Evolutionary conservation across 2,329 filamentous ascomycete species (phyloP).

Genomic region (Penicillium sp.): DNA sequence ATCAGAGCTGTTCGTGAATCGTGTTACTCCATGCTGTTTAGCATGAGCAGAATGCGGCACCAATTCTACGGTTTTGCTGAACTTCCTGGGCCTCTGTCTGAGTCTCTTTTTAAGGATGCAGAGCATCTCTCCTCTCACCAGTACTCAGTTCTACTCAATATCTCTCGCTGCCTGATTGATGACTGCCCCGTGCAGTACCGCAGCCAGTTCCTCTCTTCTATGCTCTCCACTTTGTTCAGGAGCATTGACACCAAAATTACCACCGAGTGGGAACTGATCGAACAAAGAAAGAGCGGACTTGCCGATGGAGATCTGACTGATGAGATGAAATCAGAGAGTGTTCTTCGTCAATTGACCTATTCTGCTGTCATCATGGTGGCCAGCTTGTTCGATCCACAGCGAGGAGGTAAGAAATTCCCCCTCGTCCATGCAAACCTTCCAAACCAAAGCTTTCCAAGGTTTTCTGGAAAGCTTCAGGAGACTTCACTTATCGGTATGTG

Average conservation of each 20-base stretch:
- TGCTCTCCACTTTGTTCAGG: slow-evolving; percentile 74
- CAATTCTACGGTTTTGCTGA: slow-evolving; percentile 89
- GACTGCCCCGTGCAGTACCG: slow-evolving; percentile 79
- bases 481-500: neutral
- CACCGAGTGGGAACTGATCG: slow-evolving; percentile 77
- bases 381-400: slow-evolving; percentile 73
- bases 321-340: slow-evolving; percentile 98
- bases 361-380: slow-evolving; percentile 89
- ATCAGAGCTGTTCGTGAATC: slow-evolving; percentile 87
- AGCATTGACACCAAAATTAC: slow-evolving; percentile 86
- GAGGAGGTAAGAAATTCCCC: slow-evolving; percentile 51
- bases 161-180: slow-evolving; percentile 83
- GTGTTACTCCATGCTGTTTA: slow-evolving; percentile 90
- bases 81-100: slow-evolving; percentile 74
- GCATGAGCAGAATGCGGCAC: slow-evolving; percentile 79
- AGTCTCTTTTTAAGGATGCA: slow-evolving; percentile 78
- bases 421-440: neutral
- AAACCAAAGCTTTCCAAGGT: neutral
- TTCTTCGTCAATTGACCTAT: slow-evolving; percentile 86
- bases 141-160: slow-evolving; percentile 84
- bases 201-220: slow-evolving; percentile 74
- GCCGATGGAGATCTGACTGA: slow-evolving; percentile 78
- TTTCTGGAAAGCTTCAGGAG: neutral
- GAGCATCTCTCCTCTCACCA: slow-evolving; percentile 84
- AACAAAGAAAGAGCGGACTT: slow-evolving; percentile 53